A percentile compares a stretch with the other conserved stretches of the same genome.
These are phyloP conservation scores for Neurospora sp. DNA, from an alignment of 495 filamentous ascomycete genomes.

Conservation along the genomic window DNA sequence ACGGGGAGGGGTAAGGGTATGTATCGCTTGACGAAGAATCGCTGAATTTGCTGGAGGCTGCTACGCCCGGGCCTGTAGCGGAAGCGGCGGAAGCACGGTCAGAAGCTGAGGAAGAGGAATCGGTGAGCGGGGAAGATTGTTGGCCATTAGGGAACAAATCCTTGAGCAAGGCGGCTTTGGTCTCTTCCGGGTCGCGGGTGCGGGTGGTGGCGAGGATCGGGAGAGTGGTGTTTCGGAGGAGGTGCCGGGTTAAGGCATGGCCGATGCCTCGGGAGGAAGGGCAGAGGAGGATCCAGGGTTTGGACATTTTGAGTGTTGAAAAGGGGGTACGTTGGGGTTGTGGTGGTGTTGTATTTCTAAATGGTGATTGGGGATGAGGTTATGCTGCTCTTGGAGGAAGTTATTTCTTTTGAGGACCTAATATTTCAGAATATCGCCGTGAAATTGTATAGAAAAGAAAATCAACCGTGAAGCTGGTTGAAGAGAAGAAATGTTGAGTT, in stretches of 20 bases:
- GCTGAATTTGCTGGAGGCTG: not conserved
- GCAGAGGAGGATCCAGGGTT: slow-evolving; percentile 37
- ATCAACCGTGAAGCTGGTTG: too few relatives aligned
- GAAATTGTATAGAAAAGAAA: too few relatives aligned
- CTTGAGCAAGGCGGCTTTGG: slow-evolving; percentile 44
- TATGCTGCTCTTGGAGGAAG: too few relatives aligned
- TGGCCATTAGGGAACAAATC: slow-evolving; percentile 24
- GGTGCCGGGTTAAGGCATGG: slow-evolving; percentile 54
- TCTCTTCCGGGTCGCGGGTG: slow-evolving; percentile 29
- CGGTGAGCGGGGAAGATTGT: not conserved
- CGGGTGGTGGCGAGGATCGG: slow-evolving; percentile 68
- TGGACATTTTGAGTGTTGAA: slow-evolving; percentile 20
- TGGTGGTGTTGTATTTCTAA: too few relatives aligned
- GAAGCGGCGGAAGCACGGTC: not conserved
- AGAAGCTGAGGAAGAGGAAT: too few relatives aligned
- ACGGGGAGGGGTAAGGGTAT: not conserved
- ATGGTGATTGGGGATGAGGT: too few relatives aligned
- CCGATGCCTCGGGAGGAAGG: slow-evolving; percentile 71
- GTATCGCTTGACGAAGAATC: not conserved
- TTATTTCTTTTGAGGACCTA: too few relatives aligned
- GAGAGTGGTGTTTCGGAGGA: slow-evolving; percentile 53
- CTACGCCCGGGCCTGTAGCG: not conserved
- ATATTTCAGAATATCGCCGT: too few relatives aligned
- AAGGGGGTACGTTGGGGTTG: too few relatives aligned
- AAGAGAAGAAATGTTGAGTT: too few relatives aligned